These are phyloP conservation scores for Lophiotrema nucula DNA, from an alignment of 495 filamentous ascomycete genomes.

Conservation along the genomic window DNA sequence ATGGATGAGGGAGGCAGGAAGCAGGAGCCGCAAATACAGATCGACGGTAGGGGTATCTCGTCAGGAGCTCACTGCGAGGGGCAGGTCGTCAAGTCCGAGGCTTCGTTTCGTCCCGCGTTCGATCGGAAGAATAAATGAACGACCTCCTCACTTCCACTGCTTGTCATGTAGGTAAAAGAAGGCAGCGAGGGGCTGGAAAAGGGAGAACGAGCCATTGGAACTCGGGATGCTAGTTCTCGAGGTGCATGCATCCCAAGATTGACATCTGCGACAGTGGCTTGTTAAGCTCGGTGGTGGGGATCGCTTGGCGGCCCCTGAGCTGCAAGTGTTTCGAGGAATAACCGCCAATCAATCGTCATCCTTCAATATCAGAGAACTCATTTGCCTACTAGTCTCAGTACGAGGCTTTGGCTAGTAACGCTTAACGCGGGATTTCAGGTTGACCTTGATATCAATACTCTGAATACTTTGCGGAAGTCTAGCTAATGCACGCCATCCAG, in stretches of 20 bases:
- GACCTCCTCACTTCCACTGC: no score
- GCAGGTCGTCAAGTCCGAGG: background rate
- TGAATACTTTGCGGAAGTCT: no score
- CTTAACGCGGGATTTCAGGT: no score
- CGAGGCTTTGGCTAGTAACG: no score
- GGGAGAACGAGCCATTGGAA: background rate
- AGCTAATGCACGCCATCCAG: no score
- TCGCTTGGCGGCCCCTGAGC: conserved; percentile 8
- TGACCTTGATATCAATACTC: no score
- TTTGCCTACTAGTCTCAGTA: no score
- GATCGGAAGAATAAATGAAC: background rate
- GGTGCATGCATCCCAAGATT: conserved; percentile 12
- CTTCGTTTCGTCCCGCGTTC: background rate
- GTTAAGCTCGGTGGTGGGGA: background rate
- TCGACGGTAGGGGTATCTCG: conserved; percentile 15
- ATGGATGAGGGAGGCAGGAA: background rate
- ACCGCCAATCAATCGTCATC: no score
- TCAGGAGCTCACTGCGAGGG: background rate
- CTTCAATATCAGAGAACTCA: no score
- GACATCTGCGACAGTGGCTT: conserved; percentile 13
- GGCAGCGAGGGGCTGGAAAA: background rate
- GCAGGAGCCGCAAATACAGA: background rate
- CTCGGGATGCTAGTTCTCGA: background rate
- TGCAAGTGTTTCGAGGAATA: no score
- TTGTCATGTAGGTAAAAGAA: background rate